Evolutionary conservation across 306 rosid genomes (phyloP), one percentile per base, ranked within the genome.

Genomic region (Acacia melanoxylon): DNA sequence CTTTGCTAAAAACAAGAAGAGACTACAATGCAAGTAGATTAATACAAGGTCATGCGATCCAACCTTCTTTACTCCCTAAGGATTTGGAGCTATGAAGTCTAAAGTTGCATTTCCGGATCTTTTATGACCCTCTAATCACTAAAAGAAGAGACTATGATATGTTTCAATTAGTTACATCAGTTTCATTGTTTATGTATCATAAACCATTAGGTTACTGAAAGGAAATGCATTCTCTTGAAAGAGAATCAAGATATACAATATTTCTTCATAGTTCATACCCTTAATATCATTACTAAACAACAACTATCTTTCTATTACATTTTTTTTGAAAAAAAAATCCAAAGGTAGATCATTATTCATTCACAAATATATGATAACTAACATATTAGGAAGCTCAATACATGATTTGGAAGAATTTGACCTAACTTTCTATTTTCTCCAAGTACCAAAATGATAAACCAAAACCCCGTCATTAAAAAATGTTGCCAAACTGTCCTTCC

Each of bases 401-500:
- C 58, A 51, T 48, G 20, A 48, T 15, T 48, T 48, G 20, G 19
- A 15, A 14, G 54, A 14, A 51, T 17, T 6, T 17, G 9, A 51
- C 58, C 58, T 5, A n/a, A 51, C 22, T 17, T n/a, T n/a, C 17
- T 69, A 9, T 69, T 40, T 41, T n/a, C 20, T 35, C 48, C 25
- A 15, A 31, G 42, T 33, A 33, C 58, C 58, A n/a, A 70, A 69
- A 71, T 71, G 37, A 17, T 13, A 45, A 45, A 71, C 41, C 15
- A 29, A 69, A 41, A 42, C 22, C 52, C 51, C 33, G 13, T 16
- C 33, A 69, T n/a, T n/a, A 22, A 41, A 69, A 12, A 22, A 20
- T 42, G 52, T 69, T 42, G 54, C 74, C 31, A 71, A 71, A 71
- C 46, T 45, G 59, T 45, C 76, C 58, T 25, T 71, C 58, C 37